Evolutionary conservation across 106 monocot genomes (phyloP).

Genomic region (Iris macrosiphon): DNA sequence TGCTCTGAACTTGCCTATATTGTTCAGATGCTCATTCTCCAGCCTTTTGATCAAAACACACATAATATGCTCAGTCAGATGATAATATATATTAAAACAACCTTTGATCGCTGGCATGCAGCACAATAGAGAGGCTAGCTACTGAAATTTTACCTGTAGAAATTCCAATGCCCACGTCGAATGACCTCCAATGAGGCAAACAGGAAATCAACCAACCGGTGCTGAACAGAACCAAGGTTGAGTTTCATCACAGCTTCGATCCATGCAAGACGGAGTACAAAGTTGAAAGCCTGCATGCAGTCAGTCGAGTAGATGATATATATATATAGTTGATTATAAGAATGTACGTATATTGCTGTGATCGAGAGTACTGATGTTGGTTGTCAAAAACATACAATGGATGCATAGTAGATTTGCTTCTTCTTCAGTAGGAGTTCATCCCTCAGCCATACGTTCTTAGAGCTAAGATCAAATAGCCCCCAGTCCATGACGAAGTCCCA

Average conservation of each 20-base stretch:
- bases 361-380: too few species aligned
- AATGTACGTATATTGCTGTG: too few species aligned
- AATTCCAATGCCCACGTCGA: conserved; percentile 96
- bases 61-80: not conserved
- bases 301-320: too few species aligned
- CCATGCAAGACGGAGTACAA: conserved; percentile 90
- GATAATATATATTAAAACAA: not conserved
- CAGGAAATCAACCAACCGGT: conserved; percentile 68
- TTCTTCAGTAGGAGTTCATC: conserved; percentile 81
- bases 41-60: conserved; percentile 9
- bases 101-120: not conserved
- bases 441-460: conserved; percentile 63
- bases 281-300: conserved; percentile 66
- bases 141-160: conserved; percentile 51
- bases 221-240: conserved; percentile 43
- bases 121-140: not conserved
- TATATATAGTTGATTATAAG: too few species aligned
- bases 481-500: conserved; percentile 99
- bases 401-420: conserved; percentile 64
- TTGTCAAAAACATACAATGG: conserved; percentile 56
- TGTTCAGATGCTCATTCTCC: conserved; percentile 74
- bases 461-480: conserved; percentile 56
- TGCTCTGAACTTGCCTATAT: conserved; percentile 57
- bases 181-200: conserved; percentile 78
- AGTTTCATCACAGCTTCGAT: conserved; percentile 50